A percentile compares a stretch with the other conserved stretches of the same genome.
Conservation (phyloP, 768 basidiomycete species). For the Agrocybe chaxingu region DNA sequence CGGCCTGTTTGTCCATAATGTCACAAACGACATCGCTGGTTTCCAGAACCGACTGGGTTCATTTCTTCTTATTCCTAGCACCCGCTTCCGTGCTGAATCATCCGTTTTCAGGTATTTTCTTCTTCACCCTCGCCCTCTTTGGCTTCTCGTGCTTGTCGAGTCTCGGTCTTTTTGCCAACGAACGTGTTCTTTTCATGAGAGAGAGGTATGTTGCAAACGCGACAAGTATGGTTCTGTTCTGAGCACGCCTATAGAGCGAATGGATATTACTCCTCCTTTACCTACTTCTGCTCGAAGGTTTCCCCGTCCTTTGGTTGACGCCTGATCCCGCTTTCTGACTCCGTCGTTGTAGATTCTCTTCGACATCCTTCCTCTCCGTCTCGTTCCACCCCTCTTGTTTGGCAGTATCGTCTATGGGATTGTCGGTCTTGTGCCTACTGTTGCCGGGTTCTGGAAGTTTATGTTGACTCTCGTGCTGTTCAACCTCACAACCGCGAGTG, state of each 20-base stretch:
- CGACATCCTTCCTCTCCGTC: slow-evolving; percentile 90
- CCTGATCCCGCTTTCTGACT: neutral
- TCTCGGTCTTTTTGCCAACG: slow-evolving; percentile 90
- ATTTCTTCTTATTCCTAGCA: neutral
- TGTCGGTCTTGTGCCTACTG: slow-evolving; percentile 90
- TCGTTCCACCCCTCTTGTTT: slow-evolving; percentile 93
- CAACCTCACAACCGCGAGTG: slow-evolving; percentile 93
- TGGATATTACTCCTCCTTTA: slow-evolving; percentile 96
- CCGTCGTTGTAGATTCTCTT: slow-evolving; percentile 68
- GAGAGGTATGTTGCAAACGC: slow-evolving; percentile 61
- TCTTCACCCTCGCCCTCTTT: slow-evolving; percentile 95
- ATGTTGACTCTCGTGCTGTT: slow-evolving; percentile 93
- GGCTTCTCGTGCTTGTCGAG: slow-evolving; percentile 97
- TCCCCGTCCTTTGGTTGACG: neutral
- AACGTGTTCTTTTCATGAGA: slow-evolving; percentile 96
- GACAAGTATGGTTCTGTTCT: neutral
- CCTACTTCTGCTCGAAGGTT: slow-evolving; percentile 95
- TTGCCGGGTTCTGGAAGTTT: slow-evolving; percentile 96
- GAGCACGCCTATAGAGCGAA: slow-evolving; percentile 63
- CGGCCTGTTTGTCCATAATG: slow-evolving; percentile 89
- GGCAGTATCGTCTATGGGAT: slow-evolving; percentile 95
- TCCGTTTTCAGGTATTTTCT: slow-evolving; percentile 71
- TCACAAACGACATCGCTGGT: slow-evolving; percentile 91
- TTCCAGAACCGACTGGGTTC: slow-evolving; percentile 92
- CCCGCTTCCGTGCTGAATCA: neutral